Percentiles rank a stretch among this genome's conserved stretches.
Evolutionary conservation across 169 alveolate genomes (phyloP).

Genomic region (Neospora caninum): DNA sequence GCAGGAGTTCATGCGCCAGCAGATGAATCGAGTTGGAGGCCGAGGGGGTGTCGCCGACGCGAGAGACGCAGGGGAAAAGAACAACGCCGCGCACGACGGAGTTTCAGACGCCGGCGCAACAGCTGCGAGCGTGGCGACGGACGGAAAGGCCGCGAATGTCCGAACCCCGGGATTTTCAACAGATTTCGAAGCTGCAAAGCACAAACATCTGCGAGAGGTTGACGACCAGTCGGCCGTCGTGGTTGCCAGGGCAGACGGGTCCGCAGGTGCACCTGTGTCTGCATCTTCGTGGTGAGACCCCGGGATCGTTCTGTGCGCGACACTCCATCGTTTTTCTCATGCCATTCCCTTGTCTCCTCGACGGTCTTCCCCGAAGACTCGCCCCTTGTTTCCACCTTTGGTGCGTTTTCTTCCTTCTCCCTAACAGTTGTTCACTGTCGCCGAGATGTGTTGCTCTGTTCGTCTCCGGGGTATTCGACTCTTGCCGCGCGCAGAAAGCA

Average conservation of each 20-base stretch:
- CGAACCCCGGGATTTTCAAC: neutral
- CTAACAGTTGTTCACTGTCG: too few species aligned
- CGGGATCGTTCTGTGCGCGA: neutral
- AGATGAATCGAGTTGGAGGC: neutral
- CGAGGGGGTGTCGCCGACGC: neutral
- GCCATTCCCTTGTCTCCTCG: neutral
- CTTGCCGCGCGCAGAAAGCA: too few species aligned
- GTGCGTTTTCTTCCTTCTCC: too few species aligned
- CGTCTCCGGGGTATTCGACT: too few species aligned
- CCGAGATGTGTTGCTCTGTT: too few species aligned
- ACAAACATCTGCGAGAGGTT: constrained; percentile 29
- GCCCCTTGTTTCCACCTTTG: too few species aligned
- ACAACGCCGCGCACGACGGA: neutral
- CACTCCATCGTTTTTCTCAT: neutral
- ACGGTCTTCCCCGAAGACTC: too few species aligned
- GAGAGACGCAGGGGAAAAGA: neutral
- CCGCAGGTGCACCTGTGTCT: constrained; percentile 14
- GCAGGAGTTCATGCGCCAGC: constrained; percentile 34
- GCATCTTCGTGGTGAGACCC: constrained; percentile 29
- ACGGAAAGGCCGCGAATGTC: neutral
- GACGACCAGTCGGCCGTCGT: constrained; percentile 31
- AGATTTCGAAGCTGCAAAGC: constrained; percentile 23
- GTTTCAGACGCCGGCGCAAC: neutral
- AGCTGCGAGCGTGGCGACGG: neutral
- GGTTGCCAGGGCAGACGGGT: constrained; percentile 29